Evolutionary conservation across 2,329 filamentous ascomycete species (phyloP).

Genomic region (Cercospora sp.): DNA sequence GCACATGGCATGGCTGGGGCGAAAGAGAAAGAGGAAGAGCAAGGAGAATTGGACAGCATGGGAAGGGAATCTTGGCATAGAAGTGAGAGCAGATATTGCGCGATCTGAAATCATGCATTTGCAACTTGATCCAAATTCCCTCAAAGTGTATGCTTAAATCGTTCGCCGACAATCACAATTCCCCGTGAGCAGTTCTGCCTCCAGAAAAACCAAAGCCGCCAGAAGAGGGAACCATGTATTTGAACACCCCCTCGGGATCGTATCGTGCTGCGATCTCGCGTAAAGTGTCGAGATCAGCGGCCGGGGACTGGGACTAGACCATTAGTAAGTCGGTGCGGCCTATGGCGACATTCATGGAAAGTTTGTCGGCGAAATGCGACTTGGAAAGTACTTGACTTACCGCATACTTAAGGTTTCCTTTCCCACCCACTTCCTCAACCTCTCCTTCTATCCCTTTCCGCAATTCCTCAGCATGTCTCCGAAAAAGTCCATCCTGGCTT

Average conservation of each 20-base stretch:
- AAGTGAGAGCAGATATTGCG: not conserved
- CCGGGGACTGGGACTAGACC: no score
- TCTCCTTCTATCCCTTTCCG: not conserved
- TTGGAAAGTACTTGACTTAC: no score
- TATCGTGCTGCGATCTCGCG: not conserved
- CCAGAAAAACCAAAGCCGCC: not conserved
- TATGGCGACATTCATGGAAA: no score
- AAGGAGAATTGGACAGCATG: no score
- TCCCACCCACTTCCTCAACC: not conserved
- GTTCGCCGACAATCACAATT: not conserved
- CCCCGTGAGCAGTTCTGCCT: not conserved
- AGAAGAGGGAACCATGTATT: not conserved
- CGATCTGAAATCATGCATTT: not conserved
- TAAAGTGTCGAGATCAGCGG: not conserved
- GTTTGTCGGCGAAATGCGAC: no score
- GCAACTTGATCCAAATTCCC: not conserved
- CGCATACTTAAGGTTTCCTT: no score
- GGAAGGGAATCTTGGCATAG: no score
- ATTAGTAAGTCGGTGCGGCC: no score
- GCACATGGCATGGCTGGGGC: not conserved
- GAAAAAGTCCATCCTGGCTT: not conserved
- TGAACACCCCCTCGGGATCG: not conserved
- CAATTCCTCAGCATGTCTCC: not conserved
- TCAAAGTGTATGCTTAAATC: not conserved
- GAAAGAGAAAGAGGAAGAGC: not conserved